Conservation (phyloP, 2,329 filamentous ascomycete genomes). For the Fusarium guadeloupense region DNA sequence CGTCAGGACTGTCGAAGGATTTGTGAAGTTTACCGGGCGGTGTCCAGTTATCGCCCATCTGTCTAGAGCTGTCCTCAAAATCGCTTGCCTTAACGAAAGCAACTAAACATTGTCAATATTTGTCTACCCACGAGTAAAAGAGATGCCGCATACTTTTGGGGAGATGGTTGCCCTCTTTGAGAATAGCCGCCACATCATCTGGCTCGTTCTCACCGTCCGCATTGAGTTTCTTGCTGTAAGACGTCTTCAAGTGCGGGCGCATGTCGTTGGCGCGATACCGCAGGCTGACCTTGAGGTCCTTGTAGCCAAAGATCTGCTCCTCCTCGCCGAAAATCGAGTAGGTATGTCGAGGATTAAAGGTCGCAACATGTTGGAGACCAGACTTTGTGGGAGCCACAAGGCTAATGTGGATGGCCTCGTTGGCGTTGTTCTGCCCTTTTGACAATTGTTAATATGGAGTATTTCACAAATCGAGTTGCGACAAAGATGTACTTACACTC, state of each 20-base stretch:
- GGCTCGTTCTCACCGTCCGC: slow-evolving; percentile 73
- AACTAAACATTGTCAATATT: slow-evolving; percentile 55
- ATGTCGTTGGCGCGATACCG: slow-evolving; percentile 76
- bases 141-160: slow-evolving; percentile 65
- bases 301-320: slow-evolving; percentile 90
- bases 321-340: slow-evolving; percentile 95
- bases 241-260: slow-evolving; percentile 77
- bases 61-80: slow-evolving; percentile 68
- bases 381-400: slow-evolving; percentile 61
- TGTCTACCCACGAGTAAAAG: neutral
- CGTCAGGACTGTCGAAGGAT: slow-evolving; percentile 68
- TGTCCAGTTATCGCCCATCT: slow-evolving; percentile 59
- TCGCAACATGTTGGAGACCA: slow-evolving; percentile 65
- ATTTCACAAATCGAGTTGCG: neutral
- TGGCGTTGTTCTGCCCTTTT: slow-evolving; percentile 68
- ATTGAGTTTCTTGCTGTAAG: slow-evolving; percentile 76
- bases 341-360: slow-evolving; percentile 87
- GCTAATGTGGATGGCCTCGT: slow-evolving; percentile 70
- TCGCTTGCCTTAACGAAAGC: slow-evolving; percentile 71
- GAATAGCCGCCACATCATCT: slow-evolving; percentile 71
- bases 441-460: slow-evolving; percentile 28
- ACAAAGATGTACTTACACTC: slow-evolving; percentile 46
- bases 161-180: slow-evolving; percentile 72
- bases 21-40: slow-evolving; percentile 81
- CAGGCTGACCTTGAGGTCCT: slow-evolving; percentile 79